Base-by-base conservation (phyloP, 2,329 filamentous ascomycete genomes). In the Venturiaceae sp. region DNA sequence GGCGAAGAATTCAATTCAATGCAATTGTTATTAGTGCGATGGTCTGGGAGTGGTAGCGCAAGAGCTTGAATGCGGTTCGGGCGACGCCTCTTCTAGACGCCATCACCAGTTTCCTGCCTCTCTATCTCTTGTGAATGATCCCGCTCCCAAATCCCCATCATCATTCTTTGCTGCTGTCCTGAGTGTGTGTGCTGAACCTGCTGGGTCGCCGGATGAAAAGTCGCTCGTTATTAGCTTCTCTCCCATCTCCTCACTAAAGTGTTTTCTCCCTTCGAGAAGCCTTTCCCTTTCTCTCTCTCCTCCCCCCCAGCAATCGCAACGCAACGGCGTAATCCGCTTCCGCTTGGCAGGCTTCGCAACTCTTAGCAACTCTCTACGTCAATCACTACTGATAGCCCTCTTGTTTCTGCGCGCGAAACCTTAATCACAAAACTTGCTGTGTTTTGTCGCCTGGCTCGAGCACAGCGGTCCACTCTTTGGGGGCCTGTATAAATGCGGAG, bases 401-500 rank as follows among this genome's bases (percentile, higher is more conserved):
- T 30, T 16, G 26, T 30, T 28, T 30, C 11, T 50, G 28, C 44
- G 44, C 44, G 44, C 44, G 26, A 50, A 30, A 50, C 44, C 19
- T 28, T 50, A 50, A 50, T 50, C 26, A 8, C 44, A 23, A 50
- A 50, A 50, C 44, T 23, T 50, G 44, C 44, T 30, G 44, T 50
- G 44, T 50, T 50, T 50, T 30, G 44, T 50, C 44, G 44, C 44
- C 44, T 50, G 44, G 44, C 44, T 50, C 44, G 44, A 50, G 44
- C 44, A 50, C 44, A 50, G 44, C 8, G 26, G 44, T 50, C 44
- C 44, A 16, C 53, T 41, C 36, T 56, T 32, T 13, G 30, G 28
- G 53, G 57, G 53, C 57, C 32, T 37, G 46, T 53, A 62, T 64
- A 70, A 66, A 75, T 75, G 73, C 67, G 71, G 67, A 71, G 69